Base-by-base conservation (phyloP, 805 yeast species). In the Ogataea nitratoaversa region DNA sequence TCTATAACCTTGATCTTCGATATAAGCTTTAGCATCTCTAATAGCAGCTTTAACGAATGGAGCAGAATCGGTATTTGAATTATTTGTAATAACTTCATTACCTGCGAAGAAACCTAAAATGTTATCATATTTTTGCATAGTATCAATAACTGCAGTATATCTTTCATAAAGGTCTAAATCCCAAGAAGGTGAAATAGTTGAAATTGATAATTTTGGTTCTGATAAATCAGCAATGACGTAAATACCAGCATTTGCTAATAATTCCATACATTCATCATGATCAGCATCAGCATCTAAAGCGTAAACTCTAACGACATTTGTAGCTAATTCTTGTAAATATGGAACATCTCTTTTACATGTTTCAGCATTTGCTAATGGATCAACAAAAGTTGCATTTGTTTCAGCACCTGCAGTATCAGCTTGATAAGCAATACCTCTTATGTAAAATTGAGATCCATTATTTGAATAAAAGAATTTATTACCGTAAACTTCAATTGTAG, bases 91-190 rank as follows among this genome's bases (percentile, higher is more conserved):
- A 47, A 84, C 91, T 72, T 84, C 91, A 59, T 84, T 84, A 72
- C 91, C 91, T 35, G 91, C 91, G 62, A 84, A 84, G 73, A 84
- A 84, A 54, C 93, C 93, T 50, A 84, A 68, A 37, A 82, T 72
- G 62, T 84, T 84, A 55, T 85, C 73, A 64, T 83, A 84, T 59
- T 74, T 70, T 43, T 76, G 76, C 72, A 84, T 78, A 54, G 65
- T 61, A 59, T 84, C 91, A 52, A 84, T 78, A 38, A 84, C 86
- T 5, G 70, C 54, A 39, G 82, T 78, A 68, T 84, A 84, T 69
- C 90, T 77, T 38, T 76, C 65, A 61, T 68, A 81, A 49, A 83
- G 66, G 3, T 72, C 81, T 32, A 78, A 56, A 54, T 68, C 68
- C 91, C 91, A 84, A 35, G 66, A 49, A 48, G 93, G 91, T 49